phyloP scores from a whole-genome alignment of 2,329 filamentous ascomycete genomes.

The Aspergillus fischeri region DNA sequence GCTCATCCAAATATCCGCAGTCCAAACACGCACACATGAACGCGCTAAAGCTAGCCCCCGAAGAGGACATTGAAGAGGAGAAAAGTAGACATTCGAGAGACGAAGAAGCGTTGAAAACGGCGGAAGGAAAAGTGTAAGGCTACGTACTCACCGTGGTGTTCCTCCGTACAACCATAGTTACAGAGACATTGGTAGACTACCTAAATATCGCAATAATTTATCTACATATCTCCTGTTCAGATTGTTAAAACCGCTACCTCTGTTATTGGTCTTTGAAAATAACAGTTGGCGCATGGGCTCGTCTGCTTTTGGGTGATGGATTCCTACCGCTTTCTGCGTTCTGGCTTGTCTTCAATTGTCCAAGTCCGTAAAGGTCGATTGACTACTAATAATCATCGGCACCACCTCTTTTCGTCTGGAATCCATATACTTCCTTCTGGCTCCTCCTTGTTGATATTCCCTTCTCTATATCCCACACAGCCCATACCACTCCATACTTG shows the following conservation, averaged over 20 bases:
- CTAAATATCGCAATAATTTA: not conserved
- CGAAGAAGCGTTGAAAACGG: not conserved
- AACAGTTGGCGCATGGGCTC: not conserved
- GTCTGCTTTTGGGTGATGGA: not conserved
- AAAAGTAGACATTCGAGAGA: slow-evolving; percentile 1
- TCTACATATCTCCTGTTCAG: not conserved
- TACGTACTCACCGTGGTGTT: not conserved
- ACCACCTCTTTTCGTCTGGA: not conserved
- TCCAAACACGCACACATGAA: not conserved
- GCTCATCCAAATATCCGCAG: slow-evolving; percentile 2
- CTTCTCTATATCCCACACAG: not conserved
- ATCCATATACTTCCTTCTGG: not conserved
- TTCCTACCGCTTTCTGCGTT: not conserved
- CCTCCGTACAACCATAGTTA: not conserved
- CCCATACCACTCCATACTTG: not conserved
- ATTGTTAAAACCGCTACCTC: not conserved
- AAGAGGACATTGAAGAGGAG: not conserved
- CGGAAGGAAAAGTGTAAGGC: not conserved
- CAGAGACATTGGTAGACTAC: not conserved
- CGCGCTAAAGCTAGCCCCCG: not conserved
- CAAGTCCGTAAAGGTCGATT: not conserved
- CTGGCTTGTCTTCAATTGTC: not conserved
- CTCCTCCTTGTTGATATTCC: not conserved
- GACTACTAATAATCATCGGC: not conserved
- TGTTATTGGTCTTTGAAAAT: not conserved